Evolutionary conservation across 345 rosid species (phyloP).

Genomic region (Pistacia vera): DNA sequence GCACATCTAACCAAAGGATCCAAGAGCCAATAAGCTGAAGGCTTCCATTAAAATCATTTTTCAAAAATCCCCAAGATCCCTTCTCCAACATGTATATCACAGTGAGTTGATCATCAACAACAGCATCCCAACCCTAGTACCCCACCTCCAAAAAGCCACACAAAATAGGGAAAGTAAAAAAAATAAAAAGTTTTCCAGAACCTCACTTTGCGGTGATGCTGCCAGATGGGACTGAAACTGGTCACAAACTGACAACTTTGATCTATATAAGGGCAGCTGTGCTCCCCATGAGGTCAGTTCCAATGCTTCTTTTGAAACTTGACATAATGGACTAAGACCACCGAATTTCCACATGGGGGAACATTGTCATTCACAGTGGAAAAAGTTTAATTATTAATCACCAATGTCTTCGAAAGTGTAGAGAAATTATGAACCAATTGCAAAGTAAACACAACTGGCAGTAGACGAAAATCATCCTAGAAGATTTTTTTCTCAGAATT

Average conservation of each 20-base stretch:
- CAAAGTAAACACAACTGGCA: not conserved
- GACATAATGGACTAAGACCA: not conserved
- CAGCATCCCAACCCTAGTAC: not conserved
- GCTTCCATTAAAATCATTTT: not conserved
- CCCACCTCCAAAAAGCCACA: not conserved
- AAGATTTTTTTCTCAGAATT: not conserved
- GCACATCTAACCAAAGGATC: not conserved
- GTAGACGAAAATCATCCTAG: not conserved
- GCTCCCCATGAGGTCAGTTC: conserved; percentile 7
- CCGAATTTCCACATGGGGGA: not conserved
- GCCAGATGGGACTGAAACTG: not conserved
- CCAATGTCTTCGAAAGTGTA: not conserved
- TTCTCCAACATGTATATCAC: not conserved
- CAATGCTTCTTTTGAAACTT: conserved; percentile 1
- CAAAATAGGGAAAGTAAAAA: not conserved
- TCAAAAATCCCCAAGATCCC: not conserved
- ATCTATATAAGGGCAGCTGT: not conserved
- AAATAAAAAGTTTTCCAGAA: not conserved
- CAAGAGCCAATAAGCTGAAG: not conserved
- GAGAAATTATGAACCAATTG: not conserved
- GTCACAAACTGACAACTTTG: not conserved
- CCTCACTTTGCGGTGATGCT: not conserved
- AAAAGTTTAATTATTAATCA: not conserved
- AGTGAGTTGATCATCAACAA: not conserved
- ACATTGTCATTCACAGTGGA: not conserved